Percentiles rank a stretch among this genome's conserved stretches.
Evolutionary conservation across 345 rosid species (phyloP).

Genomic region (Pugionium dolabratum): DNA sequence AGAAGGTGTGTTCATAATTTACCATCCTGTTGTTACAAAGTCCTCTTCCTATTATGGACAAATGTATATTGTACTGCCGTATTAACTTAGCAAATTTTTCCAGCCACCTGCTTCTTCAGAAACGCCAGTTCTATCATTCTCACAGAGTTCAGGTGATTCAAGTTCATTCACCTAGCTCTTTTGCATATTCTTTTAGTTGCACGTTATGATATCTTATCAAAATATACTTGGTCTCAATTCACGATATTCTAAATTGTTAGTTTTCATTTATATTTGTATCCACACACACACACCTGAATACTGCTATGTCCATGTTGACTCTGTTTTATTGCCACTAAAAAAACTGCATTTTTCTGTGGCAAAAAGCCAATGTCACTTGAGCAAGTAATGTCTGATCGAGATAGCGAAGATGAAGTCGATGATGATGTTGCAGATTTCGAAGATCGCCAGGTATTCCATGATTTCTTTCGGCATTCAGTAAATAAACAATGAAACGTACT

Average conservation of each 20-base stretch:
- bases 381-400: conserved; percentile 74
- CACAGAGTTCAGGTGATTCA: conserved; percentile 88
- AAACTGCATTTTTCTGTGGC: conserved; percentile 23
- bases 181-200: background rate
- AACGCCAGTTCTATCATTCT: conserved; percentile 90
- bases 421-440: conserved; percentile 73
- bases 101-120: conserved; percentile 78
- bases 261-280: too few species aligned
- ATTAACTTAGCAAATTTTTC: conserved; percentile 17
- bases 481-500: conserved; percentile 12
- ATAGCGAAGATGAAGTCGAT: conserved; percentile 89
- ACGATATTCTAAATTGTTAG: too few species aligned
- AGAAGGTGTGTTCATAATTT: conserved; percentile 53
- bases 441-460: conserved; percentile 74
- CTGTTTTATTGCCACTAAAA: conserved; percentile 22
- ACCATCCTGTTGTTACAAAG: background rate
- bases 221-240: background rate
- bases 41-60: conserved; percentile 10
- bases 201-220: background rate
- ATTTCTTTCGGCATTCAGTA: background rate
- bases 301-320: background rate
- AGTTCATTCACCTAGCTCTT: conserved; percentile 6
- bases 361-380: conserved; percentile 70
- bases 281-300: background rate
- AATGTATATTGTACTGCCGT: too few species aligned